These are phyloP conservation scores for Venturia carpophila DNA, from an alignment of 2,329 filamentous ascomycete species.

Conservation along the genomic window DNA sequence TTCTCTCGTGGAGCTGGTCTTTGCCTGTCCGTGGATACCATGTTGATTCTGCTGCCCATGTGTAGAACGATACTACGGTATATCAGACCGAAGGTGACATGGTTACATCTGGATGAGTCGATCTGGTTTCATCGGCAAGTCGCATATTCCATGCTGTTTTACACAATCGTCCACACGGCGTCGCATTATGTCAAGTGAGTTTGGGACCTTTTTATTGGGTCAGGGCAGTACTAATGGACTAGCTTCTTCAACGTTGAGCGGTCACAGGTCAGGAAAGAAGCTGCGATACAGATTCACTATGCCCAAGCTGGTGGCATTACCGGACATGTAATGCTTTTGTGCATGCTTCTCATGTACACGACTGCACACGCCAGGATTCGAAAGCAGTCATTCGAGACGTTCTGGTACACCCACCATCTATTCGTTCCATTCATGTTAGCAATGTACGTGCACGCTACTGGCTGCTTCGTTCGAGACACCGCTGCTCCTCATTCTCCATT, in stretches of 20 bases:
- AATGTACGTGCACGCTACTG: conserved; percentile 91
- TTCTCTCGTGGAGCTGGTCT: conserved; percentile 89
- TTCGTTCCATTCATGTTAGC: conserved; percentile 92
- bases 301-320: conserved; percentile 83
- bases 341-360: conserved; percentile 98
- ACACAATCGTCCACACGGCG: conserved; percentile 65
- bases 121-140: conserved; percentile 95
- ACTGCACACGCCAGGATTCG: conserved; percentile 88
- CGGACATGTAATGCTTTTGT: conserved; percentile 95
- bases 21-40: conserved; percentile 72
- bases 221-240: not conserved
- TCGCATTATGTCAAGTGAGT: conserved; percentile 90
- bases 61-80: conserved; percentile 83
- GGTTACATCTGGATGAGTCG: conserved; percentile 90
- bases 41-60: conserved; percentile 87
- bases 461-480: conserved; percentile 91
- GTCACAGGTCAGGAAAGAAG: conserved; percentile 68
- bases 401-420: conserved; percentile 99
- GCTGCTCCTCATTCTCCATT: conserved; percentile 69
- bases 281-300: conserved; percentile 87
- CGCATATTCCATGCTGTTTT: conserved; percentile 81
- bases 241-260: conserved; percentile 94
- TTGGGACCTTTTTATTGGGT: not conserved
- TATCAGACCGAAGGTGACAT: conserved; percentile 78
- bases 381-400: conserved; percentile 95